These are phyloP conservation scores for Pseudogymnoascus sp. DNA, from an alignment of 2,329 filamentous ascomycete genomes.

Conservation along the genomic window DNA sequence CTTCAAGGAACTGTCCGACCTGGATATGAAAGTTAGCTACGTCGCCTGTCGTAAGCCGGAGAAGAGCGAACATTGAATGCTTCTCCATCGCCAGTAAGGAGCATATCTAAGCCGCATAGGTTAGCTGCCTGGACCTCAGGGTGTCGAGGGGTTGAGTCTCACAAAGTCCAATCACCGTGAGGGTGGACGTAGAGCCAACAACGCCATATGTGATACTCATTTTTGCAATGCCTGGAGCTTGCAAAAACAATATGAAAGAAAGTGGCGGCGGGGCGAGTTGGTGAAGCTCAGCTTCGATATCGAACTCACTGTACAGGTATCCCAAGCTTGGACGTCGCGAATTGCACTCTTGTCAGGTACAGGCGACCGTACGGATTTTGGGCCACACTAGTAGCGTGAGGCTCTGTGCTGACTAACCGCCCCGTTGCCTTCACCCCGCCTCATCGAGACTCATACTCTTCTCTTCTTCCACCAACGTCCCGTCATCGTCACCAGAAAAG, in stretches of 20 bases:
- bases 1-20: slow-evolving; percentile 90
- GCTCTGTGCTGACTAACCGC: slow-evolving; percentile 2
- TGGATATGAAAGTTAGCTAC: slow-evolving; percentile 31
- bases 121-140: slow-evolving; percentile 19
- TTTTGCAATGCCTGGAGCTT: slow-evolving; percentile 21
- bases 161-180: slow-evolving; percentile 72
- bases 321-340: neutral
- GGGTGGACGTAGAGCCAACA: slow-evolving; percentile 57
- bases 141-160: slow-evolving; percentile 33
- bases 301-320: neutral
- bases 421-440: neutral
- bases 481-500: slow-evolving; percentile 6
- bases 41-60: slow-evolving; percentile 7
- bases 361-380: neutral
- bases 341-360: neutral
- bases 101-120: slow-evolving; percentile 64
- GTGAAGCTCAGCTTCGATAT: slow-evolving; percentile 7
- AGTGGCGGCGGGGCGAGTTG: slow-evolving; percentile 7
- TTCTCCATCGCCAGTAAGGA: slow-evolving; percentile 94
- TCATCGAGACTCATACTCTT: neutral
- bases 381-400: neutral
- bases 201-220: slow-evolving; percentile 70
- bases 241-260: slow-evolving; percentile 7
- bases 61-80: slow-evolving; percentile 69
- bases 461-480: neutral